Base-by-base conservation (phyloP, 2,329 filamentous ascomycete genomes). In the Curvularia hawaiiensis region DNA sequence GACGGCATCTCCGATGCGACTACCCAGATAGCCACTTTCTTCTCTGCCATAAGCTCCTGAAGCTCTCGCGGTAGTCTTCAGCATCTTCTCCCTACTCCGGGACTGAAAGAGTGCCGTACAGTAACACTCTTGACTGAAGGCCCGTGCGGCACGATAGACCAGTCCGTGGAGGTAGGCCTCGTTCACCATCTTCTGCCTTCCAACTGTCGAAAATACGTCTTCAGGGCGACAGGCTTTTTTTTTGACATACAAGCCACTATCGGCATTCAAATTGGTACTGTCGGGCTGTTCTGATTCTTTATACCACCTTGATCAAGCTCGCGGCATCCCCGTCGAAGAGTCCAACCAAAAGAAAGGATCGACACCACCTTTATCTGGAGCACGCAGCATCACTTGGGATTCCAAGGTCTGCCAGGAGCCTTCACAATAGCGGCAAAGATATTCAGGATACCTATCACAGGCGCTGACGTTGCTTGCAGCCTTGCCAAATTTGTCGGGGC, bases 111-210 rank as follows among this genome's bases (percentile, higher is more conserved):
- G 22, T 38, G 8, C 11, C 44, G 16, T 22, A 22, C 10, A 18
- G 28, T 8, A 38, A 26, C 45, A 30, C 30, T 28, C 38, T 39
- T 46, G 45, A 54, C 31, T 50, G 20, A 31, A 33, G 49, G 56
- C 9, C 56, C 40, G 52, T 59, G 56, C 56, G 38, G 3, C 22
- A 20, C 16, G 14, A 22, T 20, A 30, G 49, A 39, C 26, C 22
- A 31, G 52, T 52, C 20, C 22, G 26, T 46, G 9, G 38, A 44
- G 35, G 40, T 50, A 33, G 28, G 12, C 18, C 28, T 22, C n/a
- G 44, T 46, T 33, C 11, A 16, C 10, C 44, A 28, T 14, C 28
- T 8, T 18, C 44, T 46, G 10, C 18, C 18, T 33, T 31, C 4
- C 28, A 28, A 33, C n/a, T 10, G 16, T n/a, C 26, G 18, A 46